phyloP scores from a whole-genome alignment of 2,329 filamentous ascomycete genomes.

The Colletotrichum godetiae region DNA sequence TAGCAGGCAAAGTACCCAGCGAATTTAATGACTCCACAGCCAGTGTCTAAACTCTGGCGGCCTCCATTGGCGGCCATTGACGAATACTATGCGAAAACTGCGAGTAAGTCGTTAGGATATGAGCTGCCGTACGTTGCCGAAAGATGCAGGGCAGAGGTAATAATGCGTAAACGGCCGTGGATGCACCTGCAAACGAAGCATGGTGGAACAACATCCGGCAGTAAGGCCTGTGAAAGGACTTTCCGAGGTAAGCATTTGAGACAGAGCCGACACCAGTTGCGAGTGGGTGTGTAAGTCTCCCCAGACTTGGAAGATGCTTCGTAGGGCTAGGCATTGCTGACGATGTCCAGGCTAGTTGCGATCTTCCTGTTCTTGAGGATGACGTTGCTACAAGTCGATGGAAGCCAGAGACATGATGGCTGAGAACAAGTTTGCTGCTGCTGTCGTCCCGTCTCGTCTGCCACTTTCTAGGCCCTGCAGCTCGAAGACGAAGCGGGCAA shows the following conservation, averaged over 20 bases:
- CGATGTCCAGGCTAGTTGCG: conserved; percentile 4
- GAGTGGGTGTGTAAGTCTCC: conserved; percentile 22
- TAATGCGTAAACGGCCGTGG: neutral
- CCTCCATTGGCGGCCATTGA: conserved; percentile 20
- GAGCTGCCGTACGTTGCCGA: neutral
- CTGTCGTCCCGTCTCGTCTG: neutral
- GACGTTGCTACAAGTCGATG: conserved; percentile 24
- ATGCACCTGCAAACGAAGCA: neutral
- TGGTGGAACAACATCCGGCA: neutral
- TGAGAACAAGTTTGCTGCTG: neutral
- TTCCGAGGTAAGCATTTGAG: conserved; percentile 23
- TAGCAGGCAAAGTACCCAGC: conserved; percentile 4
- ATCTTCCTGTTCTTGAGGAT: conserved; percentile 1
- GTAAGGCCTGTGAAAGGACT: conserved; percentile 10
- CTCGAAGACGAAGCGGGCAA: neutral
- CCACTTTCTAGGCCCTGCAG: conserved; percentile 28
- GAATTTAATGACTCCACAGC: conserved; percentile 15
- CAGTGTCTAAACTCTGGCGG: conserved; percentile 10
- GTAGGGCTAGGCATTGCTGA: conserved; percentile 9
- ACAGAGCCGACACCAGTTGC: conserved; percentile 16
- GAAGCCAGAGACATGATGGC: conserved; percentile 8
- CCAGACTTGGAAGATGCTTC: conserved; percentile 1
- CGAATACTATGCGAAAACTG: conserved; percentile 4
- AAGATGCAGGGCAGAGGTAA: conserved; percentile 8
- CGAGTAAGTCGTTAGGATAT: conserved; percentile 19